A percentile compares a stretch with the other conserved stretches of the same genome.
Conservation (phyloP, 805 yeast species). For the Starmerella floris region DNA sequence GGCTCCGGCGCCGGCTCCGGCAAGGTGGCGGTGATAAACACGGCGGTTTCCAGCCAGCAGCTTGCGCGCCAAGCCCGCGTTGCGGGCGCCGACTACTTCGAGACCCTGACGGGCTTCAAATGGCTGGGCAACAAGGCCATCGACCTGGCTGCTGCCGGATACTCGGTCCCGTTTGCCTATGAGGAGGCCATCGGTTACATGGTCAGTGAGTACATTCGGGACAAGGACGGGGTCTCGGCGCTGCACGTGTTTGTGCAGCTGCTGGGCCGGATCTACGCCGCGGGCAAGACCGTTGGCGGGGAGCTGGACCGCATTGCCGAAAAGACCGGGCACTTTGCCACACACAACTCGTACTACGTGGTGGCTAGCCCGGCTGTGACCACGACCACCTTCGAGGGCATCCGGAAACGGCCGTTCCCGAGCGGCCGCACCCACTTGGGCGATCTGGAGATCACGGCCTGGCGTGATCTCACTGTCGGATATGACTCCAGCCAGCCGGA, state of each 20-base stretch:
- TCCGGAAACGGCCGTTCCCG: constrained; percentile 37
- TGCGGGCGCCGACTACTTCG: constrained; percentile 50
- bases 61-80: constrained; percentile 51
- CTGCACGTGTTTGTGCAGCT: constrained; percentile 62
- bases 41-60: constrained; percentile 87
- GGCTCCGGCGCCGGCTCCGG: neutral
- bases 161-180: constrained; percentile 68
- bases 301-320: constrained; percentile 46
- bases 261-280: constrained; percentile 36
- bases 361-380: constrained; percentile 44
- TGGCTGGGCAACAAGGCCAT: constrained; percentile 92
- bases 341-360: constrained; percentile 74
- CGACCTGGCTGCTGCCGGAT: constrained; percentile 51
- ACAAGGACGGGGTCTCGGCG: constrained; percentile 87
- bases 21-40: constrained; percentile 49
- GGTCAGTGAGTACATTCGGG: constrained; percentile 52
- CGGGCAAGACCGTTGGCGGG: constrained; percentile 30
- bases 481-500: constrained; percentile 56
- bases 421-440: constrained; percentile 34
- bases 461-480: constrained; percentile 80
- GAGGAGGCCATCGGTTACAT: constrained; percentile 96
- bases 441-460: constrained; percentile 39
- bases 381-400: constrained; percentile 39
- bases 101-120: constrained; percentile 90
- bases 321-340: constrained; percentile 68